Evolutionary conservation across 2,329 filamentous ascomycete genomes (phyloP), one percentile per base, ranked within the genome.

Genomic region (Fusarium avenaceum): DNA sequence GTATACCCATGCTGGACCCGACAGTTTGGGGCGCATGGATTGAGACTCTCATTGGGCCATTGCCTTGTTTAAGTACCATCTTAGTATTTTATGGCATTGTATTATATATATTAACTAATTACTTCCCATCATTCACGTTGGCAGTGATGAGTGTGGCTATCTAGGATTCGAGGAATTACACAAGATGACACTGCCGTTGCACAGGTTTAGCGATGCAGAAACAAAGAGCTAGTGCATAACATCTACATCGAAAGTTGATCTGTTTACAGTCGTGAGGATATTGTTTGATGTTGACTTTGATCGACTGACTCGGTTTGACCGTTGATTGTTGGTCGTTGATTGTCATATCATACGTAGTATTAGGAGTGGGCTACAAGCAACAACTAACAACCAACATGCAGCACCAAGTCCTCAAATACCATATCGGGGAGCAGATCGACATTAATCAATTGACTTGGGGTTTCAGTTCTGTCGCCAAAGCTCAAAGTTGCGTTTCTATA

Each of bases 1-100:
- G 32, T 26, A 28, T 19, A 17, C 30, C 30, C 33, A 40, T 26
- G 6, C 19, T 22, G 32, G 19, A 43, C 46, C 57, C 57, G 17
- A 35, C n/a, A 39, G 47, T 44, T 63, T 35, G 50, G 50, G 39
- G 44, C 32, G 39, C 32, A 39, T 63, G 26, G 6, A 20, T 39
- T 20, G 9, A 46, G 20, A 20, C 7, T n/a, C 32, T 15, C 15
- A 46, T 63, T 40, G 44, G 35, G 7, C 11, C 10, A 2, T 11
- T 49, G 15, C 22, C 44, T 43, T 63, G 32, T 11, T 40, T 30
- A 7, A 0, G 6, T 15, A 20, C 13, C 22, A 15, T 26, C 6
- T 11, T 14, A 5, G 13, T 4, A n/a, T 20, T 13, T 47, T 3
- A 17, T 20, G 4, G 9, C 13, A 13, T 1, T 8, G 6, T 8